These are phyloP conservation scores for Teratosphaeria destructans DNA, from an alignment of 2,329 filamentous ascomycete species.

Conservation along the genomic window DNA sequence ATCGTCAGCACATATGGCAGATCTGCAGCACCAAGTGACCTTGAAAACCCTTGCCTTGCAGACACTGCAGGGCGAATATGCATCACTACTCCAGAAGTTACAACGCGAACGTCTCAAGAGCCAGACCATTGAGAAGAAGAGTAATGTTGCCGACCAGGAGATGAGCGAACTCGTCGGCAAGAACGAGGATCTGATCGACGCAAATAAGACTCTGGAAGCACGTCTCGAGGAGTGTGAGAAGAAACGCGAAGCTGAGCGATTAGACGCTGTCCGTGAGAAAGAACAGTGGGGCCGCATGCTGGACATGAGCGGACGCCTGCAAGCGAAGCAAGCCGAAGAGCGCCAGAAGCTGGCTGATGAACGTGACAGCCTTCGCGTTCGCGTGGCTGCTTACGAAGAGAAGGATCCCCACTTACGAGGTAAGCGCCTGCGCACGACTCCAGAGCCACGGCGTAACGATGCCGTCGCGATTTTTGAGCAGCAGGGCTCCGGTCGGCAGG, in stretches of 20 bases:
- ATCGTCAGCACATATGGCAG: conserved; percentile 32
- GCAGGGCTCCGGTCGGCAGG: background rate
- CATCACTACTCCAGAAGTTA: conserved; percentile 42
- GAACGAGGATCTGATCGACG: conserved; percentile 38
- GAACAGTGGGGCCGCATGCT: conserved; percentile 43
- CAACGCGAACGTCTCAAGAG: conserved; percentile 41
- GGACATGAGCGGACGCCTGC: conserved; percentile 38
- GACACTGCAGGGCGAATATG: conserved; percentile 45
- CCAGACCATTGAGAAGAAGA: conserved; percentile 41
- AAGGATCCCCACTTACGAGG: background rate
- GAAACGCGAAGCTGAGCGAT: conserved; percentile 38
- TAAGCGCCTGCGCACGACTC: background rate
- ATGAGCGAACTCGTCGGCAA: conserved; percentile 43
- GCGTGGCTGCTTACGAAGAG: conserved; percentile 7
- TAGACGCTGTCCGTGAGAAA: conserved; percentile 33
- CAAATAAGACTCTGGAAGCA: conserved; percentile 37
- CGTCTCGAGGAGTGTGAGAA: conserved; percentile 40
- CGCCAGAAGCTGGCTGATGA: conserved; percentile 33
- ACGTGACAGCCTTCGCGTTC: conserved; percentile 22
- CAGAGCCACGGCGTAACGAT: background rate
- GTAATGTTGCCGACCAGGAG: conserved; percentile 40
- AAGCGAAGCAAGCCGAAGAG: conserved; percentile 34
- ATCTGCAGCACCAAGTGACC: conserved; percentile 45
- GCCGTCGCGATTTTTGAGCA: background rate
- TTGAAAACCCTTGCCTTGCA: conserved; percentile 44